A percentile compares a stretch with the other conserved stretches of the same genome.
Conservation (phyloP, 202 grass and related monocot genomes). For the Setaria viridis region DNA sequence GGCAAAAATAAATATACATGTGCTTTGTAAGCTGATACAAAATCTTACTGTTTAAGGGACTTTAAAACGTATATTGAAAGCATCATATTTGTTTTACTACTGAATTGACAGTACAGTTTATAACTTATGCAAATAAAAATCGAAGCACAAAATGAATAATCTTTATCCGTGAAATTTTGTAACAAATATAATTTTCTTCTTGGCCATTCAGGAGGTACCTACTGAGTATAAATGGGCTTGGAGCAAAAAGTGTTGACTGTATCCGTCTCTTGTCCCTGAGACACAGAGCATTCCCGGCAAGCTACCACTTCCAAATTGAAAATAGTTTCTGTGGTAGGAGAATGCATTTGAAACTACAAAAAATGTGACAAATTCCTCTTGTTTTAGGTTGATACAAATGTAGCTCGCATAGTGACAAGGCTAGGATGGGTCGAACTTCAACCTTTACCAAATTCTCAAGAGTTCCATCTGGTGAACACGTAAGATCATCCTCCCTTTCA, state of each 20-base stretch:
- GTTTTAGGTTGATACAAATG: constrained; percentile 28
- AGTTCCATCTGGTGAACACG: constrained; percentile 13
- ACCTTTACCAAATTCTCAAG: background rate
- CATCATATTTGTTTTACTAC: background rate
- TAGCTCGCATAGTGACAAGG: constrained; percentile 18
- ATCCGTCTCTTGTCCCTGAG: constrained; percentile 11
- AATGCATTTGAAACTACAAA: background rate
- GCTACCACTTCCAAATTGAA: background rate
- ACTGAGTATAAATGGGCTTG: background rate
- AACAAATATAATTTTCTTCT: background rate
- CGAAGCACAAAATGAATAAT: background rate
- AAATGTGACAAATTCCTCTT: background rate
- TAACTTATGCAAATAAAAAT: background rate
- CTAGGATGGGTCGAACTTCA: constrained; percentile 9
- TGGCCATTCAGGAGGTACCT: background rate
- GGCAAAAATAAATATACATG: background rate
- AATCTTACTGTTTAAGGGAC: background rate
- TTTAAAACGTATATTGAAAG: background rate
- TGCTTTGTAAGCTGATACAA: background rate
- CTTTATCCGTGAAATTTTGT: background rate
- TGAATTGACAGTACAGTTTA: background rate
- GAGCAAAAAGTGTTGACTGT: constrained; percentile 1
- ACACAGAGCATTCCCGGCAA: background rate
- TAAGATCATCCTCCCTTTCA: background rate
- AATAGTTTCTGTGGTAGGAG: background rate